Conservation (phyloP, 768 basidiomycete species). For the Sporobolomyces phaffii region DNA sequence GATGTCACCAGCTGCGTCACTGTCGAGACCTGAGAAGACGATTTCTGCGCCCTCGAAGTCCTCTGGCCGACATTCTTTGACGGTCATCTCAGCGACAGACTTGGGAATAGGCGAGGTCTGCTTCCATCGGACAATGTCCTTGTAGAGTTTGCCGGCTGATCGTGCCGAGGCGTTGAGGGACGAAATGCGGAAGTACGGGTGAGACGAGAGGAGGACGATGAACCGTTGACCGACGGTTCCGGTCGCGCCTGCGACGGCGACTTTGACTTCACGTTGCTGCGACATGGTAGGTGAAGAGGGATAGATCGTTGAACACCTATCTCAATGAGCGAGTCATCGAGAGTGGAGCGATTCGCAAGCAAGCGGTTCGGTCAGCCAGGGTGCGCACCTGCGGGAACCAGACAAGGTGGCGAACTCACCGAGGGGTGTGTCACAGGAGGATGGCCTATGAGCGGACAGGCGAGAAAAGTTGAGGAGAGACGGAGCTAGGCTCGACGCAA, state of each 20-base stretch:
- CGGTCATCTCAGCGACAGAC: slow-evolving; percentile 58
- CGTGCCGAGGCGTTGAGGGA: slow-evolving; percentile 81
- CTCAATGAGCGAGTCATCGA: too few relatives aligned
- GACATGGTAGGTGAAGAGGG: slow-evolving; percentile 9
- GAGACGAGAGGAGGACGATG: slow-evolving; percentile 73
- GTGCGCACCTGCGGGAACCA: too few relatives aligned
- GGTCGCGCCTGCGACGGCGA: slow-evolving; percentile 79
- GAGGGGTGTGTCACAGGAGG: too few relatives aligned
- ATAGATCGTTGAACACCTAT: background rate
- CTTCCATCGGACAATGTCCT: slow-evolving; percentile 73
- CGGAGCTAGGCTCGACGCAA: background rate
- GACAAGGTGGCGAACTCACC: too few relatives aligned
- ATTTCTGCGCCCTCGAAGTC: slow-evolving; percentile 74
- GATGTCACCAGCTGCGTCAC: slow-evolving; percentile 89
- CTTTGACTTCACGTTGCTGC: slow-evolving; percentile 44
- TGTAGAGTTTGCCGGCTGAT: slow-evolving; percentile 78
- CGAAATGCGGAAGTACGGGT: slow-evolving; percentile 84
- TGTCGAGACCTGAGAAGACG: slow-evolving; percentile 92
- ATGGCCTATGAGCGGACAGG: background rate
- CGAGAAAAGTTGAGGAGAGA: background rate
- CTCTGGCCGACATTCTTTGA: slow-evolving; percentile 69
- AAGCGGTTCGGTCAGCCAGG: too few relatives aligned
- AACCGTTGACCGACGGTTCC: slow-evolving; percentile 53
- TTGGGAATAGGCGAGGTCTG: slow-evolving; percentile 69
- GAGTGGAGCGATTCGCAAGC: too few relatives aligned